phyloP scores from a whole-genome alignment of 345 rosid genomes.

The Gynandropsis gynandra region DNA sequence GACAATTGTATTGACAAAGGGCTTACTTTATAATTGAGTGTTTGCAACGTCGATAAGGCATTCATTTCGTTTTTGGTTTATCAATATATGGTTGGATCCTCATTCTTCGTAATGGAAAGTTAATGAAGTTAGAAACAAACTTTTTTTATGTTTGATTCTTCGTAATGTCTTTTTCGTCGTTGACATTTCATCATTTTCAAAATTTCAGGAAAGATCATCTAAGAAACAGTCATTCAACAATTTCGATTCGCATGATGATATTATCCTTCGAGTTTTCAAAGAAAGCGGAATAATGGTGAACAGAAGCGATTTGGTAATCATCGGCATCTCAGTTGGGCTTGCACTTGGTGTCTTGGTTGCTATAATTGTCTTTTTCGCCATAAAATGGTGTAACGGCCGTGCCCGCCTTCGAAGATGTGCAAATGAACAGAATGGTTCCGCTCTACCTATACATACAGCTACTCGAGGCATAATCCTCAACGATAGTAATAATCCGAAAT shows the following conservation, averaged over 20 bases:
- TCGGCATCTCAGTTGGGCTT: conserved; percentile 68
- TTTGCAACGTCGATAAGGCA: not conserved
- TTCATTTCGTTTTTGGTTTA: no score
- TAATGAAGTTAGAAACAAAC: no score
- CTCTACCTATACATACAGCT: conserved; percentile 66
- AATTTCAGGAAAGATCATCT: not conserved
- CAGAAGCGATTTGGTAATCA: conserved; percentile 41
- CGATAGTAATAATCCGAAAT: conserved; percentile 39
- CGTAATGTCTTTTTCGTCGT: no score
- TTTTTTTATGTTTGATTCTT: no score
- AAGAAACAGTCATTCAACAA: not conserved
- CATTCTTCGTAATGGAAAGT: conserved; percentile 15
- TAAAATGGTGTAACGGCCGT: conserved; percentile 59
- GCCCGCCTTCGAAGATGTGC: conserved; percentile 40
- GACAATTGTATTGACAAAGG: not conserved
- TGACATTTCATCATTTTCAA: not conserved
- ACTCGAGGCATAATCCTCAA: conserved; percentile 62
- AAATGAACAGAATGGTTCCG: conserved; percentile 47
- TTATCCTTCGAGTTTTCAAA: conserved; percentile 26
- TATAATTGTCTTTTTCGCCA: conserved; percentile 39
- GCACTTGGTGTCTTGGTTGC: conserved; percentile 79
- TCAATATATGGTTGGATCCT: not conserved
- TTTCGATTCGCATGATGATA: conserved; percentile 40
- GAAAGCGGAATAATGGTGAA: conserved; percentile 45
- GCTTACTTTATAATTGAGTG: not conserved